phyloP scores from a whole-genome alignment of 768 basidiomycete genomes.

The Trametes maxima region DNA sequence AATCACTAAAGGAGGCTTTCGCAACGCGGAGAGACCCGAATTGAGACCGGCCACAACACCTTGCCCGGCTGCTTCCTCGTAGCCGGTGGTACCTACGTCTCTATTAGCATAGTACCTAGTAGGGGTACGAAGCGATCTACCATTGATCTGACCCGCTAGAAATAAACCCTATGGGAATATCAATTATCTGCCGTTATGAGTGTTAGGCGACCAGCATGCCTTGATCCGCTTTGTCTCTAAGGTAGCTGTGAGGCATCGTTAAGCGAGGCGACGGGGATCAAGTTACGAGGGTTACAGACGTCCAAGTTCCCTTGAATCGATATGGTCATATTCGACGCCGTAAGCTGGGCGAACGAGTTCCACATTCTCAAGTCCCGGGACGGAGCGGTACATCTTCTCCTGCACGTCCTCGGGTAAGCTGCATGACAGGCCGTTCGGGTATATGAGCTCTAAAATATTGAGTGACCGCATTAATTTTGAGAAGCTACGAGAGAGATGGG shows the following conservation, averaged over 20 bases:
- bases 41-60: conserved; percentile 89
- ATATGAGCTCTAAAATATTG: conserved; percentile 69
- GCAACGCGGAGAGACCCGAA: conserved; percentile 70
- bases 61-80: conserved; percentile 93
- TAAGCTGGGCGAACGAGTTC: conserved; percentile 86
- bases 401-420: conserved; percentile 88
- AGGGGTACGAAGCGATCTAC: conserved; percentile 32
- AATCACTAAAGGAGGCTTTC: conserved; percentile 58
- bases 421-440: conserved; percentile 89
- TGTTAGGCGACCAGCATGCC: conserved; percentile 36
- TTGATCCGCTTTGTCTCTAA: conserved; percentile 85
- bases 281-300: conserved; percentile 46
- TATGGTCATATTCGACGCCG: conserved; percentile 91
- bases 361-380: conserved; percentile 83
- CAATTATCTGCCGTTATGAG: not conserved
- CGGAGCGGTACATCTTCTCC: conserved; percentile 78
- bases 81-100: conserved; percentile 80
- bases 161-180: conserved; percentile 64
- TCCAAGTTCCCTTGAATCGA: conserved; percentile 81
- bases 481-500: conserved; percentile 1
- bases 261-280: no score
- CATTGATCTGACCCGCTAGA: conserved; percentile 90
- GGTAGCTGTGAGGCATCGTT: conserved; percentile 50
- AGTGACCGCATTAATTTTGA: no score
- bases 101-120: conserved; percentile 17